phyloP scores from a whole-genome alignment of 2,329 filamentous ascomycete genomes.

The Aspergillus ruber region DNA sequence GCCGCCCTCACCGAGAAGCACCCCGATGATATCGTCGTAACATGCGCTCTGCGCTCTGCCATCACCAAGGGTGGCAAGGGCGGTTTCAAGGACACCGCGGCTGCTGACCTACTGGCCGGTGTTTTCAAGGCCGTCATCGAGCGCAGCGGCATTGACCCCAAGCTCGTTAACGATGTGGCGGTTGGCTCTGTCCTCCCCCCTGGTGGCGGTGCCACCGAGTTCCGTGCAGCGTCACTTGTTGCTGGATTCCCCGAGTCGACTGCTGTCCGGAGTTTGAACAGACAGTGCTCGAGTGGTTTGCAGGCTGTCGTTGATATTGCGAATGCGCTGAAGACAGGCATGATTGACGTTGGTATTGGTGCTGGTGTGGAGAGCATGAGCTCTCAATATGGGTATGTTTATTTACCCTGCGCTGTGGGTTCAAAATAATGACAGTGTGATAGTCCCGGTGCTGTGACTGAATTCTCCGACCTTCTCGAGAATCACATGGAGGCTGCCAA shows the following conservation, averaged over 20 bases:
- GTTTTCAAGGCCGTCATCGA: constrained; percentile 75
- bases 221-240: constrained; percentile 82
- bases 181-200: constrained; percentile 88
- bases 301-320: constrained; percentile 92
- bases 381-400: constrained; percentile 74
- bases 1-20: constrained; percentile 41
- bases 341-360: constrained; percentile 92
- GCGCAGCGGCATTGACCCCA: constrained; percentile 82
- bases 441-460: constrained; percentile 74
- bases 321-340: constrained; percentile 81
- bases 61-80: constrained; percentile 92
- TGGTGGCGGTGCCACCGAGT: constrained; percentile 92
- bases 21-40: constrained; percentile 74
- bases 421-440: neutral
- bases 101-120: constrained; percentile 76
- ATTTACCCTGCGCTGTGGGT: neutral
- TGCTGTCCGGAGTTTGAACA: constrained; percentile 82
- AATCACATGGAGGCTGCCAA: constrained; percentile 74
- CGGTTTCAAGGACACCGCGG: constrained; percentile 88
- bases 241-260: constrained; percentile 83
- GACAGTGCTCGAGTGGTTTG: constrained; percentile 88
- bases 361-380: constrained; percentile 97
- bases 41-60: constrained; percentile 81
- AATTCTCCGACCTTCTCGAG: constrained; percentile 88
- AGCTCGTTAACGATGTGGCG: constrained; percentile 82